Base-by-base conservation (phyloP, 441 rosid species). In the Euphorbia corollata region DNA sequence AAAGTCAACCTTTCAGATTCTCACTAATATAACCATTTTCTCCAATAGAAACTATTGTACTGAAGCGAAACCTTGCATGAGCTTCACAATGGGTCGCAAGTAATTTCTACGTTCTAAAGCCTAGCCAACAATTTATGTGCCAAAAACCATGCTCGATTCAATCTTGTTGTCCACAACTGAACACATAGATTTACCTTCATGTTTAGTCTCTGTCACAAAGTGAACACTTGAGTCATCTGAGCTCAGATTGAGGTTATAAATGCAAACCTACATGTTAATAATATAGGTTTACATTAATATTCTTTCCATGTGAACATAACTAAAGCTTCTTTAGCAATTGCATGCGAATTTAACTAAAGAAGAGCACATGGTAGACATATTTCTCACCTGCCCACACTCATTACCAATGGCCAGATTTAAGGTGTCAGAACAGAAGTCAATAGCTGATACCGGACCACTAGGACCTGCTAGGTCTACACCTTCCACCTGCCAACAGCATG, bases 341-440 rank as follows among this genome's bases (percentile, higher is more conserved):
- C n/a, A n/a, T n/a, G n/a, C n/a, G n/a, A n/a, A n/a, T 32, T 32
- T 2, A 32, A 18, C 15, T 16, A 20, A 7, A 51, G 39, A 10
- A 6, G 34, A 58, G 50, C 50, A 61, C 1, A 61, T 18, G 36
- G 15, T 32, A 64, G 67, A 69, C 34, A 67, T 50, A 57, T 43
- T 72, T 75, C 87, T 80, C 19, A 88, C 94, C 87, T 86, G 75
- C 50, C 94, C 94, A 57, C 70, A 55, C 71, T 81, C 78, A 38
- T 80, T 82, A 71, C 94, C 94, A 65, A 86, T 83, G 64, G 85
- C 94, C 84, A 88, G 82, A 73, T 64, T 70, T 69, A 73, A 78
- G 55, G 87, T 84, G 72, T 48, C 63, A 63, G 73, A 67, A 72
- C 89, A 88, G 51, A 88, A 73, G 61, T 82, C 84, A 75, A 88